These are phyloP conservation scores for Melastoma candidum DNA, from an alignment of 441 rosid species.

Conservation along the genomic window DNA sequence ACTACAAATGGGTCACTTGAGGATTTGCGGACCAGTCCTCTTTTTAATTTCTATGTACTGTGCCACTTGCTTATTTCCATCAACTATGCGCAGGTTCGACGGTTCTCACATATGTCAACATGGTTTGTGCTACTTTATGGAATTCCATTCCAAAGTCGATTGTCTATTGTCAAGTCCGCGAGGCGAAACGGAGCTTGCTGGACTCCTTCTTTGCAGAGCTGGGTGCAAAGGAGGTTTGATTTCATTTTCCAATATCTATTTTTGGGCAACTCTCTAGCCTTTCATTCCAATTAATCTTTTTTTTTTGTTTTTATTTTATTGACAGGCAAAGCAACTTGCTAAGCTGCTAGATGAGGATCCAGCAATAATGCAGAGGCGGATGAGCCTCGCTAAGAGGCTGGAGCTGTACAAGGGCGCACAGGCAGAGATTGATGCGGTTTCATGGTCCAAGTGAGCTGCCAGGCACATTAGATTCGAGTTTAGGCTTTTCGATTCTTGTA, in stretches of 20 bases:
- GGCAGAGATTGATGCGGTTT: conserved; percentile 67
- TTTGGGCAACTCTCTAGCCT: too few relatives aligned
- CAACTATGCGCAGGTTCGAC: conserved; percentile 37
- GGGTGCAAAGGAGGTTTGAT: conserved; percentile 63
- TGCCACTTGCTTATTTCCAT: neutral
- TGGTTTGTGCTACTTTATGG: conserved; percentile 68
- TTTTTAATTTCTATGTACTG: too few relatives aligned
- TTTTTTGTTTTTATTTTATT: neutral
- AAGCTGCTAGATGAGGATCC: conserved; percentile 65
- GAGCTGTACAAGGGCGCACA: conserved; percentile 77
- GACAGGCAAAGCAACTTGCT: conserved; percentile 44
- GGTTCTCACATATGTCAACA: conserved; percentile 65
- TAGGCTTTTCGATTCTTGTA: too few relatives aligned
- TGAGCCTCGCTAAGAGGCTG: conserved; percentile 57
- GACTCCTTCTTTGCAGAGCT: conserved; percentile 73
- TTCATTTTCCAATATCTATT: too few relatives aligned
- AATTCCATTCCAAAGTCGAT: conserved; percentile 77
- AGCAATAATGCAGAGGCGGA: conserved; percentile 58
- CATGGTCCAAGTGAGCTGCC: conserved; percentile 58
- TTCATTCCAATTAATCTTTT: too few relatives aligned
- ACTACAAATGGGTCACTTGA: neutral
- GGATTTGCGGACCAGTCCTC: neutral
- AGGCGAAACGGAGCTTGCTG: conserved; percentile 76
- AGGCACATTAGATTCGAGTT: neutral
- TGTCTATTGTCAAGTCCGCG: conserved; percentile 86